Conservation (phyloP, 2,329 filamentous ascomycete genomes). For the Fusarium sp. region DNA sequence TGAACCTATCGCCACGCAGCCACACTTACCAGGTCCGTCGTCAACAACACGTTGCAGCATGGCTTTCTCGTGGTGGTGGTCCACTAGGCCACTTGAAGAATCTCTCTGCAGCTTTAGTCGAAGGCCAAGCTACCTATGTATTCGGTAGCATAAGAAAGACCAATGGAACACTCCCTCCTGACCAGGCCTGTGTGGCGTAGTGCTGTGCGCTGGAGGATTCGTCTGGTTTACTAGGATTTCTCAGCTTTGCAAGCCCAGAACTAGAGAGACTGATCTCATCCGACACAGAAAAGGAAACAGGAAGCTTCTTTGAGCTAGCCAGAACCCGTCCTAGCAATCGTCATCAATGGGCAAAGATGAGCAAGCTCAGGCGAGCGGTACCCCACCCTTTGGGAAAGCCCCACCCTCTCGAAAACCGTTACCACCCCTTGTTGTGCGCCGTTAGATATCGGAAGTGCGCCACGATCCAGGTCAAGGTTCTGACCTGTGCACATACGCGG, state of each 20-base stretch:
- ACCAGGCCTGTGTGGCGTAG: background rate
- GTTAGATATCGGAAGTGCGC: conserved; percentile 33
- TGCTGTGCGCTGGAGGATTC: background rate
- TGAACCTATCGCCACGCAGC: conserved; percentile 22
- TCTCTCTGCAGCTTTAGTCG: conserved; percentile 15
- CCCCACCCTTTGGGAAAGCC: conserved; percentile 9
- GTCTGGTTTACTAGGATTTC: background rate
- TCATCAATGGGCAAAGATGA: conserved; percentile 25
- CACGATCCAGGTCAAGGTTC: conserved; percentile 32
- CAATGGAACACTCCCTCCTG: background rate
- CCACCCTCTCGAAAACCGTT: conserved; percentile 33
- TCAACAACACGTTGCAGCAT: conserved; percentile 17
- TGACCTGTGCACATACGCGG: conserved; percentile 1
- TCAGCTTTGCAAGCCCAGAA: background rate
- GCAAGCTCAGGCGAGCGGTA: conserved; percentile 12
- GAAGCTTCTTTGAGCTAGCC: conserved; percentile 1
- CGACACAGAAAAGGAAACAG: background rate
- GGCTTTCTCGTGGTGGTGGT: conserved; percentile 1
- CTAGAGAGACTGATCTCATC: background rate
- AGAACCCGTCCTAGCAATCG: background rate
- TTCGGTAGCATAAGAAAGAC: background rate
- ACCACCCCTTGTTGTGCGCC: conserved; percentile 12
- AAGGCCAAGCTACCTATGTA: background rate
- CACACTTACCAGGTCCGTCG: conserved; percentile 11
- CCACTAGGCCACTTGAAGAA: conserved; percentile 4